phyloP scores from a whole-genome alignment of 306 rosid species.

The Sindora glabra region DNA sequence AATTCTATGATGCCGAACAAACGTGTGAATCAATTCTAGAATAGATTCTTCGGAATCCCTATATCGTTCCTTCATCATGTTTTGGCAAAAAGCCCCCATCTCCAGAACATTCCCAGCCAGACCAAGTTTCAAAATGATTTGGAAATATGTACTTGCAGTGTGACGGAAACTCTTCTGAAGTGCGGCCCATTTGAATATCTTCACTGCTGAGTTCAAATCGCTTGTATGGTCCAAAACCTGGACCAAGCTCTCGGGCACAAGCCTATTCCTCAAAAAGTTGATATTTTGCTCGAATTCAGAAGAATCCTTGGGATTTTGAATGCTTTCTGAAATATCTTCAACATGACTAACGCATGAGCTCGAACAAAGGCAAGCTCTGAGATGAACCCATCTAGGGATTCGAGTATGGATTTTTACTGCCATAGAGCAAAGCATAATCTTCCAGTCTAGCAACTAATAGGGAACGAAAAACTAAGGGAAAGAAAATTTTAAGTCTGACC shows the following conservation, averaged over 20 bases:
- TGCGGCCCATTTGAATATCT: slow-evolving; percentile 77
- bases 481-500: too few species aligned
- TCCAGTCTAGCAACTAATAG: not conserved
- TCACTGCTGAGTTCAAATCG: slow-evolving; percentile 56
- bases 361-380: slow-evolving; percentile 39
- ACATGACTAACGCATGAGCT: slow-evolving; percentile 21
- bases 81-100: slow-evolving; percentile 49
- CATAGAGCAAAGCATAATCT: slow-evolving; percentile 34
- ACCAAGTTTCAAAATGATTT: slow-evolving; percentile 64
- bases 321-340: slow-evolving; percentile 38
- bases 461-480: too few species aligned
- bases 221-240: slow-evolving; percentile 44
- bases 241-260: slow-evolving; percentile 49
- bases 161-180: slow-evolving; percentile 52
- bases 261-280: slow-evolving; percentile 42
- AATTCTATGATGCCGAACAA: slow-evolving; percentile 40
- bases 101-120: slow-evolving; percentile 56
- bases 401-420: slow-evolving; percentile 53
- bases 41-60: slow-evolving; percentile 58
- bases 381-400: slow-evolving; percentile 42
- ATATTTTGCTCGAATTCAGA: slow-evolving; percentile 40
- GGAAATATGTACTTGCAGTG: slow-evolving; percentile 45
- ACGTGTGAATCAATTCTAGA: slow-evolving; percentile 32
- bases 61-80: slow-evolving; percentile 49
- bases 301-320: slow-evolving; percentile 22